Percentiles rank a stretch among this genome's conserved stretches.
Evolutionary conservation across 179 eudicot genomes (phyloP).

Genomic region (Corrigiola litoralis): DNA sequence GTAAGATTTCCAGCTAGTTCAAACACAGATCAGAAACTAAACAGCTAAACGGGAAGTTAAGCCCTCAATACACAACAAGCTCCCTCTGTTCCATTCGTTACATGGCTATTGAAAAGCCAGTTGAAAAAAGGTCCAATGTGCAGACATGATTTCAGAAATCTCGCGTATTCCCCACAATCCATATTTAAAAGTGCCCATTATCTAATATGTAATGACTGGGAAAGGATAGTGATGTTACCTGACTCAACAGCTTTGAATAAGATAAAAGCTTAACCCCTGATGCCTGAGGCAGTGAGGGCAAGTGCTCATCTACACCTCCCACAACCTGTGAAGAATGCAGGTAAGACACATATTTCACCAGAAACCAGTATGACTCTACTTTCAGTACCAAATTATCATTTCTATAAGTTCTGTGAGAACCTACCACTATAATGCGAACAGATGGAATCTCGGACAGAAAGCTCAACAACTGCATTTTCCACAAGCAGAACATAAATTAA

Average conservation of each 20-base stretch:
- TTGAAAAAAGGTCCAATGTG: no score
- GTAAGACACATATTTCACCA: neutral
- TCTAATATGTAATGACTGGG: no score
- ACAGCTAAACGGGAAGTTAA: no score
- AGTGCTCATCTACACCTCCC: constrained; percentile 80
- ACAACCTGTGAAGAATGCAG: constrained; percentile 51
- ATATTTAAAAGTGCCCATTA: no score
- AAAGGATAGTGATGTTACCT: constrained; percentile 43
- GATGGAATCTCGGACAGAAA: constrained; percentile 84
- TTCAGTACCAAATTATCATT: neutral
- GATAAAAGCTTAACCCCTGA: constrained; percentile 65
- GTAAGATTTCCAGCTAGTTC: no score
- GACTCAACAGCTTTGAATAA: constrained; percentile 58
- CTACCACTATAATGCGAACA: constrained; percentile 84
- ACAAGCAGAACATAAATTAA: constrained; percentile 11
- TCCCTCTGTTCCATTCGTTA: no score
- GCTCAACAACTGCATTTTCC: constrained; percentile 44
- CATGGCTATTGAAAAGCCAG: no score
- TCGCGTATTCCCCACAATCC: no score
- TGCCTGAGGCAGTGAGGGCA: constrained; percentile 82
- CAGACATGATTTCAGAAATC: no score
- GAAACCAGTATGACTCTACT: neutral
- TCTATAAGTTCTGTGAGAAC: constrained; percentile 15
- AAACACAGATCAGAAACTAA: no score
- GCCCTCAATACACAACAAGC: no score